Evolutionary conservation across 192 early-diverging fungal genomes (phyloP), one percentile per base, ranked within the genome.

Genomic region (Radiomyces spectabilis): DNA sequence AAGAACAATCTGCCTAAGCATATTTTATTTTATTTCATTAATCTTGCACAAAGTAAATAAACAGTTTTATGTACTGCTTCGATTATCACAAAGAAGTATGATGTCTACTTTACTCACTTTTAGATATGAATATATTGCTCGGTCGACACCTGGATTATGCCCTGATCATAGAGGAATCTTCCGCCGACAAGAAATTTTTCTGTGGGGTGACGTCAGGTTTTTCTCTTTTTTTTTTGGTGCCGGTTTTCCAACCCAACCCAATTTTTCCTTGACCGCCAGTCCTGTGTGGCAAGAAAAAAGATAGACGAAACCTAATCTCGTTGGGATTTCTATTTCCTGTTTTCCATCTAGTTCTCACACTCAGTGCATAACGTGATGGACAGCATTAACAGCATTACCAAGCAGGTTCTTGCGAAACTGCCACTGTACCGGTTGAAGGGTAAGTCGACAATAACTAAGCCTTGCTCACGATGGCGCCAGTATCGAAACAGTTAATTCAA

Each of bases 371-470:
- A 37, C 51, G 55, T 39, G 26, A 66, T 66, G 64, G 55, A 66
- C 57, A 70, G 57, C 47, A 60, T 70, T 30, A 63, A 70, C 46
- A 63, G 55, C 48, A 70, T 70, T 41, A 65, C 68, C 27, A 56
- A 64, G 27, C 61, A 70, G 55, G 59, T 70, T 33, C 61, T 70
- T 27, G 53, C 61, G 19, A 70, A 63, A 41, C 58, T 70, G 22
- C 68, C 68, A 12, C 33, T 70, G 21, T 70, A 59, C 29, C 51
- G 68, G 24, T 40, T 70, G 21, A 70, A 70, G 55, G 68, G 68
- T 70, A 55, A 41, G 22, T 45, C 44, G 18, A 16, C 18, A 18
- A 12, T 45, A 16, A 21, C 33, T 1, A 2, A n/a, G 19, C 9
- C 13, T 18, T 43, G 1, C 42, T 43, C 37, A 19, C 16, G 2